A percentile compares a stretch with the other conserved stretches of the same genome.
These are phyloP conservation scores for Paulownia fortunei DNA, from an alignment of 257 asterid genomes.

Conservation along the genomic window DNA sequence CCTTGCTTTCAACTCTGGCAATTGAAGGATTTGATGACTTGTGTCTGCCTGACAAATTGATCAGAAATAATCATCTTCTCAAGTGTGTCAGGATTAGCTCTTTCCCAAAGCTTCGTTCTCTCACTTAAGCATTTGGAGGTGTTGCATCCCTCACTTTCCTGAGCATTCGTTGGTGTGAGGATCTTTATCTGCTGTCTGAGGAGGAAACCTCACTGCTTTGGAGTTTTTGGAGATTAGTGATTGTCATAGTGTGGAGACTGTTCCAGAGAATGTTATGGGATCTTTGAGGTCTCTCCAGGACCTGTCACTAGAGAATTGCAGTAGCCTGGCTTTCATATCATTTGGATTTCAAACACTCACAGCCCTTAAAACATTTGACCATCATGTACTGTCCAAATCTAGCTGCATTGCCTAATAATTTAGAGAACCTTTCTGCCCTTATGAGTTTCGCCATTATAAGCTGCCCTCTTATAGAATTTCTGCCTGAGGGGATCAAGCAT, in stretches of 20 bases:
- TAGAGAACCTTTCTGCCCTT: constrained; percentile 21
- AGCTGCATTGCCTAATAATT: constrained; percentile 16
- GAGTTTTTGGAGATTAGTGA: constrained; percentile 36
- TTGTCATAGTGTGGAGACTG: constrained; percentile 27
- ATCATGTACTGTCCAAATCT: constrained; percentile 27
- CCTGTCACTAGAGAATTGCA: constrained; percentile 37
- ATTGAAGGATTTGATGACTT: constrained; percentile 23
- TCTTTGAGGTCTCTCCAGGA: constrained; percentile 29
- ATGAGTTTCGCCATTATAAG: constrained; percentile 11
- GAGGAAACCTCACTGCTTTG: constrained; percentile 27
- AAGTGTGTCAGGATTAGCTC: constrained; percentile 30
- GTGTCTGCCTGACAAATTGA: constrained; percentile 21
- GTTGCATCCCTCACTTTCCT: constrained; percentile 28
- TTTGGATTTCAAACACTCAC: constrained; percentile 8
- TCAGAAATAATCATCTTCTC: constrained; percentile 15
- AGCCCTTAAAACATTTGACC: constrained; percentile 22
- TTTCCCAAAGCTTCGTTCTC: constrained; percentile 25
- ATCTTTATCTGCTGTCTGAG: constrained; percentile 14
- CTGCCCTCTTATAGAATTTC: constrained; percentile 24
- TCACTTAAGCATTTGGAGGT: constrained; percentile 25
- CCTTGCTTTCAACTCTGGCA: constrained; percentile 26
- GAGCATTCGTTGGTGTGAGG: constrained; percentile 35
- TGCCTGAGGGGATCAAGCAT: constrained; percentile 26
- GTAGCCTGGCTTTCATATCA: constrained; percentile 8
- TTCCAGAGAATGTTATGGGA: constrained; percentile 25